These are phyloP conservation scores for Colletotrichum endophyticum DNA, from an alignment of 2,329 filamentous ascomycete species.

Conservation along the genomic window DNA sequence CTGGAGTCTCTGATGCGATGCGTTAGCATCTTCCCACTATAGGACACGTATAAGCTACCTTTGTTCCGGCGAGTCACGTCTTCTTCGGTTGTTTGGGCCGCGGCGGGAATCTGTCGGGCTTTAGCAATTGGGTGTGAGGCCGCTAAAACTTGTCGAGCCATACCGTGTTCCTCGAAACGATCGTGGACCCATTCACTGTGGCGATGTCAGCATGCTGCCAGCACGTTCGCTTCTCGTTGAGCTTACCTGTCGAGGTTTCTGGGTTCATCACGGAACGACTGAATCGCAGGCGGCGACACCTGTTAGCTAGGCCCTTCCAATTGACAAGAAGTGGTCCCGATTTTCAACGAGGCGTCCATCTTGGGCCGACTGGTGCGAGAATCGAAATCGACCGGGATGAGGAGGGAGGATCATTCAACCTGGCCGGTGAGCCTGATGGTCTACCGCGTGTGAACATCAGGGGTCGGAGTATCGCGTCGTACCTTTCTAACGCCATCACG, in stretches of 20 bases:
- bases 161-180: slow-evolving; percentile 79
- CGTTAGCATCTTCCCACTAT: slow-evolving; percentile 23
- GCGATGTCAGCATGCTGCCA: slow-evolving; percentile 26
- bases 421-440: slow-evolving; percentile 6
- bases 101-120: slow-evolving; percentile 40
- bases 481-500: slow-evolving; percentile 94
- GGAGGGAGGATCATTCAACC: slow-evolving; percentile 17
- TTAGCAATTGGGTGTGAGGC: background rate
- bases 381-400: slow-evolving; percentile 23
- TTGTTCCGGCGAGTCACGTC: slow-evolving; percentile 47
- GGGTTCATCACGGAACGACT: slow-evolving; percentile 67
- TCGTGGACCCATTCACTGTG: slow-evolving; percentile 92
- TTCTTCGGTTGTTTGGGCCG: slow-evolving; percentile 44
- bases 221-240: background rate
- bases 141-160: slow-evolving; percentile 7
- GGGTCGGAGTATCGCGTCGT: slow-evolving; percentile 22
- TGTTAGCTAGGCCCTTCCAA: slow-evolving; percentile 35
- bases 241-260: slow-evolving; percentile 75
- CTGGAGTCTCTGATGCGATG: slow-evolving; percentile 47
- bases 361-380: background rate
- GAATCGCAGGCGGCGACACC: slow-evolving; percentile 44
- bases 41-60: slow-evolving; percentile 29
- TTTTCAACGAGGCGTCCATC: slow-evolving; percentile 5
- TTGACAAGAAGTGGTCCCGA: slow-evolving; percentile 4
- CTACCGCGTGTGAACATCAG: background rate